Evolutionary conservation across 139 green algal species (phyloP).

Genomic region (Monoraphidium neglectum): DNA sequence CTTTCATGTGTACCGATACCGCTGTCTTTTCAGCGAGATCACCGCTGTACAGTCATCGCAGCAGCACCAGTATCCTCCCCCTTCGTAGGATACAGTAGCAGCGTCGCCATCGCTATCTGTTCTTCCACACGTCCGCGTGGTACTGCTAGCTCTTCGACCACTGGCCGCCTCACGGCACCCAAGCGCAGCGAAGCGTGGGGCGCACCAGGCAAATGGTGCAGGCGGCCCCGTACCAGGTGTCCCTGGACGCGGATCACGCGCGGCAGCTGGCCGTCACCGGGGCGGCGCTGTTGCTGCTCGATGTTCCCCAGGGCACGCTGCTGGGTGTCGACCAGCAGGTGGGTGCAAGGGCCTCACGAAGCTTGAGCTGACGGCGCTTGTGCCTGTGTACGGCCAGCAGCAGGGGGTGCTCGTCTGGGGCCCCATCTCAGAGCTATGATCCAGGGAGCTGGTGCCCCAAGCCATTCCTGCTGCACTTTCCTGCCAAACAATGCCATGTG

Average conservation of each 20-base stretch:
- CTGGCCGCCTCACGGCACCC: too few relatives aligned
- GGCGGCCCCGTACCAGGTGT: conserved; percentile 51
- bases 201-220: too few relatives aligned
- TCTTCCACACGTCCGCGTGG: too few relatives aligned
- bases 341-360: background rate
- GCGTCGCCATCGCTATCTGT: too few relatives aligned
- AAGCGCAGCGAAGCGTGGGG: too few relatives aligned
- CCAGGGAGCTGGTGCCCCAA: too few relatives aligned
- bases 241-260: conserved; percentile 65
- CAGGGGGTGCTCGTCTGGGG: background rate
- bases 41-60: too few relatives aligned
- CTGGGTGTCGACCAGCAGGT: conserved; percentile 87
- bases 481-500: background rate
- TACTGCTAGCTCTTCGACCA: too few relatives aligned
- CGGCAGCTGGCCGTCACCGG: conserved; percentile 54
- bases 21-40: too few relatives aligned
- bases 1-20: too few relatives aligned
- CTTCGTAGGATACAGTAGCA: too few relatives aligned
- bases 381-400: background rate
- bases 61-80: too few relatives aligned
- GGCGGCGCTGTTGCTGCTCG: conserved; percentile 74
- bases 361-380: background rate
- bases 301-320: conserved; percentile 65
- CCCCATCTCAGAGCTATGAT: background rate
- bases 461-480: background rate